These are phyloP conservation scores for Seiridium unicorne DNA, from an alignment of 2,329 filamentous ascomycete species.

Conservation along the genomic window DNA sequence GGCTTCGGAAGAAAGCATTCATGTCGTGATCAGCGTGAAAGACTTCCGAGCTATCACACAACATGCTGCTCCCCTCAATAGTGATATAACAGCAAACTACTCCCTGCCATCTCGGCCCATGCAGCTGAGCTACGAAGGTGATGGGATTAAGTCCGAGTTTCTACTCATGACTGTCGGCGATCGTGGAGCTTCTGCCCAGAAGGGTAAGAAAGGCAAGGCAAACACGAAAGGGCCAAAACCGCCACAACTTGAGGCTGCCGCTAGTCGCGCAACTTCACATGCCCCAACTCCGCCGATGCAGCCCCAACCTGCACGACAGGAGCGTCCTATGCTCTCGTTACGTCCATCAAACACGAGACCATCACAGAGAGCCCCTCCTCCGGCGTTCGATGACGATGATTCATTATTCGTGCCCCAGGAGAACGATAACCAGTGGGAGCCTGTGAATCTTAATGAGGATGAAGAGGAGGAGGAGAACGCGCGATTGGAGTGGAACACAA, in stretches of 20 bases:
- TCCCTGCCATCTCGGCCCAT: conserved; percentile 70
- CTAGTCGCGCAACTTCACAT: conserved; percentile 39
- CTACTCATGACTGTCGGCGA: conserved; percentile 82
- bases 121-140: conserved; percentile 68
- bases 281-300: conserved; percentile 26
- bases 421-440: conserved; percentile 72
- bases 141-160: conserved; percentile 71
- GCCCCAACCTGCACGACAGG: conserved; percentile 31
- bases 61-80: conserved; percentile 69
- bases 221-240: conserved; percentile 38
- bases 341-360: conserved; percentile 37
- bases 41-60: conserved; percentile 78
- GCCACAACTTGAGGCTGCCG: conserved; percentile 46
- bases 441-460: conserved; percentile 56
- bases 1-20: conserved; percentile 67
- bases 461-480: conserved; percentile 65
- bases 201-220: conserved; percentile 39
- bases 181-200: conserved; percentile 45
- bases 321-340: conserved; percentile 38
- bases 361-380: conserved; percentile 52
- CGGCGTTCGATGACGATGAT: conserved; percentile 60
- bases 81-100: conserved; percentile 66
- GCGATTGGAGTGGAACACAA: conserved; percentile 73
- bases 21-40: conserved; percentile 79
- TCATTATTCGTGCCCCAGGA: conserved; percentile 70